phyloP scores from a whole-genome alignment of 1,139 yeast species.

The Saccharomyces uvarum region DNA sequence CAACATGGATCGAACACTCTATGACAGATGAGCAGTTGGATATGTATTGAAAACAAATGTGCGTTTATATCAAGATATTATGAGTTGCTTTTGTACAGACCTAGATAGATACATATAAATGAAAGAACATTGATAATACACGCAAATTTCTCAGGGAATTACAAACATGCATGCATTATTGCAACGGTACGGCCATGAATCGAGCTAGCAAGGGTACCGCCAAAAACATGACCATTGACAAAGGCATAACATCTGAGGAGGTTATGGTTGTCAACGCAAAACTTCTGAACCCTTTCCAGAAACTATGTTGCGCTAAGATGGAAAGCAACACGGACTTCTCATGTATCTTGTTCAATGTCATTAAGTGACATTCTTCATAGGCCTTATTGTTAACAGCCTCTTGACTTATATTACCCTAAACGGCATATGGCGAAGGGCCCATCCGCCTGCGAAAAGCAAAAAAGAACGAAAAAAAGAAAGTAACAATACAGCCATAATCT shows the following conservation, averaged over 20 bases:
- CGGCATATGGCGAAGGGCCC: background rate
- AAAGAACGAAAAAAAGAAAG: background rate
- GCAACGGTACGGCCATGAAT: too few relatives aligned
- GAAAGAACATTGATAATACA: too few relatives aligned
- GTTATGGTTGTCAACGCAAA: too few relatives aligned
- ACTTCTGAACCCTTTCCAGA: too few relatives aligned
- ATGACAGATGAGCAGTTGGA: conserved; percentile 37
- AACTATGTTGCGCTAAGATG: too few relatives aligned
- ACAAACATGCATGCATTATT: too few relatives aligned
- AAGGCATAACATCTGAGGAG: too few relatives aligned
- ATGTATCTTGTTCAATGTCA: background rate
- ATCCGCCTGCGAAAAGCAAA: background rate
- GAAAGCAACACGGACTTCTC: too few relatives aligned
- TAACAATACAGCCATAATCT: background rate
- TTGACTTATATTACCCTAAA: background rate
- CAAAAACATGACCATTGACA: too few relatives aligned
- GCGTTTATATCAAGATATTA: background rate
- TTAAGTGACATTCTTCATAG: background rate
- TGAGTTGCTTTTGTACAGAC: background rate
- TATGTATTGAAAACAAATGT: conserved; percentile 19
- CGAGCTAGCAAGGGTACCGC: too few relatives aligned
- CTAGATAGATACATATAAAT: background rate
- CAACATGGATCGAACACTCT: conserved; percentile 59
- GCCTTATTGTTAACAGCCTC: background rate
- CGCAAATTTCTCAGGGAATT: too few relatives aligned